phyloP scores from a whole-genome alignment of 345 rosid species.

The Salix udensis region DNA sequence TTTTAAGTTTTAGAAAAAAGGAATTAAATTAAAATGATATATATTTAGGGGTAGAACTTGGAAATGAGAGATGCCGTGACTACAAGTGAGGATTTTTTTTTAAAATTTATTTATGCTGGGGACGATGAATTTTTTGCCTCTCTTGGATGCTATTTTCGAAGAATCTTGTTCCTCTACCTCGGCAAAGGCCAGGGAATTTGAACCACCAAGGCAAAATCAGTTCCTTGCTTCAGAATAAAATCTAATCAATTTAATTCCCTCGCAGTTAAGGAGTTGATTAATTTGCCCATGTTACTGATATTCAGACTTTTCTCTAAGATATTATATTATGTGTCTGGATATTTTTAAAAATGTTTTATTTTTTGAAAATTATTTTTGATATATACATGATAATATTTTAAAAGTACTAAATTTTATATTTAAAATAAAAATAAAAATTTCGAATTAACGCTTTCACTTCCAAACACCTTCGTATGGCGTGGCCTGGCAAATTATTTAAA shows the following conservation, averaged over 20 bases:
- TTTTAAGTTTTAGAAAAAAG: neutral
- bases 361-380: too few relatives aligned
- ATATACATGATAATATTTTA: too few relatives aligned
- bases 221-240: neutral
- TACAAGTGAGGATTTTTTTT: neutral
- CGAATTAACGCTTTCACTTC: too few relatives aligned
- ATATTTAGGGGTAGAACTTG: conserved; percentile 15
- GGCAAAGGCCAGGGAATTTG: neutral
- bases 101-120: neutral
- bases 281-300: too few relatives aligned
- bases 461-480: too few relatives aligned
- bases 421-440: too few relatives aligned
- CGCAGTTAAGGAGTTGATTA: neutral
- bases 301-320: too few relatives aligned
- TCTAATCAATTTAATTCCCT: neutral
- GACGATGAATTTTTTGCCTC: neutral
- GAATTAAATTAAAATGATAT: neutral
- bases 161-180: neutral
- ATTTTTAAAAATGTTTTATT: too few relatives aligned
- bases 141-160: neutral
- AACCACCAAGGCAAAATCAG: neutral
- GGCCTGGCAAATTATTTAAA: neutral
- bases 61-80: neutral
- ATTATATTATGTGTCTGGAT: too few relatives aligned
- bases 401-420: too few relatives aligned